Evolutionary conservation across 1,284 basidiomycete species (phyloP).

Genomic region (Macrocystidia cucumis): DNA sequence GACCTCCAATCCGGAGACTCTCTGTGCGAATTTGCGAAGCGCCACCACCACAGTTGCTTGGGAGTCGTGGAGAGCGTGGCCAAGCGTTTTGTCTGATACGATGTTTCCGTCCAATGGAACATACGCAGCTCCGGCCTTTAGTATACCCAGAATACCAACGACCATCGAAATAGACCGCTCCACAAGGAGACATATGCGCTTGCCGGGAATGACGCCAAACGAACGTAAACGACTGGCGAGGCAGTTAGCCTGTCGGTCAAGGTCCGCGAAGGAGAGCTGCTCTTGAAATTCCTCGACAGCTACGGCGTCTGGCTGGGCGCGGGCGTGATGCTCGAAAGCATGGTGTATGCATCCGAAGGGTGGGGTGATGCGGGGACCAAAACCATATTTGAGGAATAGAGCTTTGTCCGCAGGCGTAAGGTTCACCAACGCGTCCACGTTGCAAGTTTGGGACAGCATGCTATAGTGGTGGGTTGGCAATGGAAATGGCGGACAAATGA

Average conservation of each 20-base stretch:
- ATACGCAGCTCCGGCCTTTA: constrained; percentile 51
- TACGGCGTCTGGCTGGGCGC: constrained; percentile 28
- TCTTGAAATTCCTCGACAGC: constrained; percentile 44
- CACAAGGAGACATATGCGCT: constrained; percentile 44
- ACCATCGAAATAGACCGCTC: constrained; percentile 49
- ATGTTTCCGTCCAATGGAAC: constrained; percentile 51
- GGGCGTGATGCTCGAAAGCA: constrained; percentile 44
- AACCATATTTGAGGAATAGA: constrained; percentile 38
- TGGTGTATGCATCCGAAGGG: constrained; percentile 46
- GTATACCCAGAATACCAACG: constrained; percentile 42
- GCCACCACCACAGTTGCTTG: constrained; percentile 34
- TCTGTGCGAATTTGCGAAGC: constrained; percentile 35
- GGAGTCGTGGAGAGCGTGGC: constrained; percentile 44
- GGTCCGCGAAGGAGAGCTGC: constrained; percentile 40
- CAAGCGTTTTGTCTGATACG: constrained; percentile 45
- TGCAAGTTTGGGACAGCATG: too few relatives aligned
- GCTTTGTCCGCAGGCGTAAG: constrained; percentile 32
- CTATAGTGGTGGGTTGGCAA: too few relatives aligned
- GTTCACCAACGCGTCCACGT: constrained; percentile 13
- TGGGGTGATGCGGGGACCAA: constrained; percentile 25
- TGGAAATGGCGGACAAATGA: too few relatives aligned
- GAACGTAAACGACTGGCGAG: constrained; percentile 36
- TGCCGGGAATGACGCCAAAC: constrained; percentile 36
- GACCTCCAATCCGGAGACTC: constrained; percentile 23
- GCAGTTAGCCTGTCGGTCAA: constrained; percentile 40